Percentiles rank a stretch among this genome's conserved stretches.
These are phyloP conservation scores for Filosporella fistucella DNA, from an alignment of 495 filamentous ascomycete genomes.

Conservation along the genomic window DNA sequence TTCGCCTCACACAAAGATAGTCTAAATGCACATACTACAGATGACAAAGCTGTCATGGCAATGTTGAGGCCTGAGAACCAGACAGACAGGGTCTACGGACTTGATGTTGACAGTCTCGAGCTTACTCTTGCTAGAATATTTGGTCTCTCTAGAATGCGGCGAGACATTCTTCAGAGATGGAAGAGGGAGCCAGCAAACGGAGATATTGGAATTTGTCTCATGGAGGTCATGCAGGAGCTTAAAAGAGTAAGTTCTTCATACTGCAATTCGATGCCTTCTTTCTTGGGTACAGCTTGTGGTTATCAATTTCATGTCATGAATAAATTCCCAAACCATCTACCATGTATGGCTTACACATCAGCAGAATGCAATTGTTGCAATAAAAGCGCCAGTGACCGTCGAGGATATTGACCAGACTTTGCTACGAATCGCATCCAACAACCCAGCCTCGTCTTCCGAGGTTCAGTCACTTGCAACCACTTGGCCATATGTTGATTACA, in stretches of 20 bases:
- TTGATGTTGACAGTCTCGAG: slow-evolving; percentile 56
- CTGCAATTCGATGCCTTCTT: background rate
- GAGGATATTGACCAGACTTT: slow-evolving; percentile 72
- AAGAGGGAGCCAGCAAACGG: slow-evolving; percentile 42
- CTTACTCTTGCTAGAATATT: slow-evolving; percentile 61
- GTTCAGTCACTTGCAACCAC: slow-evolving; percentile 43
- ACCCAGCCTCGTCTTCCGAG: slow-evolving; percentile 62
- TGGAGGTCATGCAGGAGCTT: slow-evolving; percentile 58
- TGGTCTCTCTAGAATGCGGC: slow-evolving; percentile 51
- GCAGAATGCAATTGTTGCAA: slow-evolving; percentile 1
- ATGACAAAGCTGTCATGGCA: slow-evolving; percentile 60
- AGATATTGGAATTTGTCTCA: slow-evolving; percentile 68
- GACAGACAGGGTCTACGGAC: slow-evolving; percentile 67
- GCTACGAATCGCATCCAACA: slow-evolving; percentile 56
- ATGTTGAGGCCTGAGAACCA: slow-evolving; percentile 70
- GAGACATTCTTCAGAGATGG: slow-evolving; percentile 60
- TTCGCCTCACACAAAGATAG: slow-evolving; percentile 47
- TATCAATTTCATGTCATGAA: background rate
- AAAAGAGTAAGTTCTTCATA: slow-evolving; percentile 42
- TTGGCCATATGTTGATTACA: slow-evolving; percentile 27
- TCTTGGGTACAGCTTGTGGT: no score
- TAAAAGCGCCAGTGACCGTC: slow-evolving; percentile 45
- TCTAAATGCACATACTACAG: slow-evolving; percentile 46
- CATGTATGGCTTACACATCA: slow-evolving; percentile 17
- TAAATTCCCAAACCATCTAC: background rate